These are phyloP conservation scores for Blakeslea trispora DNA, from an alignment of 371 early-diverging fungal species.

Conservation along the genomic window DNA sequence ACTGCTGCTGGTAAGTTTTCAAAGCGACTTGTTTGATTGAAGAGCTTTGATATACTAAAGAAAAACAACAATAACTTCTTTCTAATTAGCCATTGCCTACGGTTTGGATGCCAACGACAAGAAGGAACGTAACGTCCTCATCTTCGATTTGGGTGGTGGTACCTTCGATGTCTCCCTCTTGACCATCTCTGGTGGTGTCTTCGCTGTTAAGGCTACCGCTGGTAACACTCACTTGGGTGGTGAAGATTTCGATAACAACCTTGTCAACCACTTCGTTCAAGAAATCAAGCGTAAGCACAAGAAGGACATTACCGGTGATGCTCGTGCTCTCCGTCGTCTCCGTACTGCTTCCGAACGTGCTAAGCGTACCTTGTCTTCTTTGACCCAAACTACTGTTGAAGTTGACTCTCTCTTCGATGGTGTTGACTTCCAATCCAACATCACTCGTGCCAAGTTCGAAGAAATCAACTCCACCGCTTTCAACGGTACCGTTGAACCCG, in stretches of 20 bases:
- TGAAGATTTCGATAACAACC: constrained; percentile 93
- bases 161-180: constrained; percentile 93
- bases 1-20: constrained; percentile 74
- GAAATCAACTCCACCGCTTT: constrained; percentile 88
- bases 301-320: constrained; percentile 79
- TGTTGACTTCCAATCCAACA: constrained; percentile 82
- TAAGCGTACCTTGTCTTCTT: constrained; percentile 92
- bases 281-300: constrained; percentile 84
- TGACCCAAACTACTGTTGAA: constrained; percentile 82
- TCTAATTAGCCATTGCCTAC: constrained; percentile 75
- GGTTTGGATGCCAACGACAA: constrained; percentile 74
- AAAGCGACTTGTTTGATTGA: no score
- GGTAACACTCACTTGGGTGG: constrained; percentile 97
- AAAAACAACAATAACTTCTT: no score
- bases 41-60: no score
- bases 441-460: constrained; percentile 94
- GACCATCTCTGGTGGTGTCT: constrained; percentile 84
- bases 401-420: constrained; percentile 91
- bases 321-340: constrained; percentile 89
- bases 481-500: constrained; percentile 80
- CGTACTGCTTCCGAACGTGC: constrained; percentile 95
- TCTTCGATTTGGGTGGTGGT: constrained; percentile 95
- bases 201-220: constrained; percentile 92
- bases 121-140: constrained; percentile 78
- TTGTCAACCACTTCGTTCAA: constrained; percentile 80